These are phyloP conservation scores for Geosmithia putterillii DNA, from an alignment of 2,329 filamentous ascomycete species.

Conservation along the genomic window DNA sequence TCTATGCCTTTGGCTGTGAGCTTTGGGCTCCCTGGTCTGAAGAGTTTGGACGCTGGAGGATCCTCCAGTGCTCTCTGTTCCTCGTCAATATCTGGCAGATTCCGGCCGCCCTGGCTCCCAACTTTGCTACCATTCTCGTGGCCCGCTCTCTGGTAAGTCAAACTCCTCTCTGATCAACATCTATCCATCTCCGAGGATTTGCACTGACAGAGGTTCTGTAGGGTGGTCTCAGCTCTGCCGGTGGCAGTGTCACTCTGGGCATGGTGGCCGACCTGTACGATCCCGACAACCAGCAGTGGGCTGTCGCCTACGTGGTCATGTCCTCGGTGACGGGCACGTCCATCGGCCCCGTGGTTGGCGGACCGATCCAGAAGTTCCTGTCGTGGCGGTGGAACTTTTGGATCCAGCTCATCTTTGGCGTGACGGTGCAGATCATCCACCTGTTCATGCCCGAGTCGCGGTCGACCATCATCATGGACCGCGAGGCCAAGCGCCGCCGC, in stretches of 20 bases:
- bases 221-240: constrained; percentile 55
- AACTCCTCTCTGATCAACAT: too few relatives aligned
- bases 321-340: constrained; percentile 68
- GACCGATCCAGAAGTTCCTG: constrained; percentile 56
- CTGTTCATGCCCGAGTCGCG: constrained; percentile 67
- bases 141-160: constrained; percentile 43
- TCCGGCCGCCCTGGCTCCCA: constrained; percentile 58
- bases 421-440: constrained; percentile 53
- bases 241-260: constrained; percentile 59
- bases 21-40: constrained; percentile 82
- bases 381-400: constrained; percentile 62
- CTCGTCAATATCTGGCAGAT: constrained; percentile 68
- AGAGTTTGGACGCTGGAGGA: constrained; percentile 63
- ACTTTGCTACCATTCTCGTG: constrained; percentile 57
- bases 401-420: constrained; percentile 74
- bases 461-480: constrained; percentile 64
- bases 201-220: neutral
- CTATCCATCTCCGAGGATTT: neutral
- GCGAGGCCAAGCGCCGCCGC: constrained; percentile 59
- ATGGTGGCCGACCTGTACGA: constrained; percentile 68
- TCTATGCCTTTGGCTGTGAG: constrained; percentile 78
- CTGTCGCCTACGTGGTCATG: constrained; percentile 64
- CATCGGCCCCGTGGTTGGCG: constrained; percentile 63
- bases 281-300: constrained; percentile 60
- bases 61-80: constrained; percentile 59